Percentiles rank a stretch among this genome's conserved stretches.
These are phyloP conservation scores for Geotrichum ghanense DNA, from an alignment of 805 yeast species.

Conservation along the genomic window DNA sequence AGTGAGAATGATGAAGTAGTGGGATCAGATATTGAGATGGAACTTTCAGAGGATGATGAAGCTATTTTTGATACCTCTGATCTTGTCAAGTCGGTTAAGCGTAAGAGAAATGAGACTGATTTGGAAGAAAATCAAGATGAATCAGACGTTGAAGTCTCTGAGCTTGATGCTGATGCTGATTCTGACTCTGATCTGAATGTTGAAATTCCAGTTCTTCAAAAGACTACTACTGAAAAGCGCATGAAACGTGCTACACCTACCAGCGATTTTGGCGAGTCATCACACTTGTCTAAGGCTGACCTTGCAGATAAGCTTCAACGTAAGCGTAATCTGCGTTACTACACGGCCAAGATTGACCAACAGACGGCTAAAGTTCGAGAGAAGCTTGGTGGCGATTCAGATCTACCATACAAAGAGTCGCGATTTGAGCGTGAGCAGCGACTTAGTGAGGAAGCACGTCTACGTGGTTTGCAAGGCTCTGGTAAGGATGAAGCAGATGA, in stretches of 20 bases:
- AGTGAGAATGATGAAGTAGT: constrained; percentile 4
- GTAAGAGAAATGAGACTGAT: neutral
- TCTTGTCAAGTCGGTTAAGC: constrained; percentile 4
- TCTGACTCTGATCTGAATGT: constrained; percentile 33
- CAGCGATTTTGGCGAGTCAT: constrained; percentile 50
- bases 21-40: constrained; percentile 5
- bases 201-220: constrained; percentile 37
- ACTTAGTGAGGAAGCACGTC: constrained; percentile 75
- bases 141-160: constrained; percentile 22
- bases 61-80: constrained; percentile 7
- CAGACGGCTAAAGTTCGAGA: constrained; percentile 47
- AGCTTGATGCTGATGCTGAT: constrained; percentile 12
- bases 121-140: constrained; percentile 8
- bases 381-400: constrained; percentile 68
- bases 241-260: constrained; percentile 18
- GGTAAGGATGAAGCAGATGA: constrained; percentile 23
- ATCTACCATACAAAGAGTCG: constrained; percentile 85
- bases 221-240: constrained; percentile 29
- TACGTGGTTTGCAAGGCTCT: constrained; percentile 58
- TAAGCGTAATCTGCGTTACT: constrained; percentile 78
- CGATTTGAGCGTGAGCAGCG: constrained; percentile 83
- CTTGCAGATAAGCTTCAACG: constrained; percentile 74
- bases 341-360: constrained; percentile 93
- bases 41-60: constrained; percentile 4
- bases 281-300: constrained; percentile 69